These are phyloP conservation scores for Globisporangium middletonii DNA, from an alignment of 352 stramenopile species.

Conservation along the genomic window DNA sequence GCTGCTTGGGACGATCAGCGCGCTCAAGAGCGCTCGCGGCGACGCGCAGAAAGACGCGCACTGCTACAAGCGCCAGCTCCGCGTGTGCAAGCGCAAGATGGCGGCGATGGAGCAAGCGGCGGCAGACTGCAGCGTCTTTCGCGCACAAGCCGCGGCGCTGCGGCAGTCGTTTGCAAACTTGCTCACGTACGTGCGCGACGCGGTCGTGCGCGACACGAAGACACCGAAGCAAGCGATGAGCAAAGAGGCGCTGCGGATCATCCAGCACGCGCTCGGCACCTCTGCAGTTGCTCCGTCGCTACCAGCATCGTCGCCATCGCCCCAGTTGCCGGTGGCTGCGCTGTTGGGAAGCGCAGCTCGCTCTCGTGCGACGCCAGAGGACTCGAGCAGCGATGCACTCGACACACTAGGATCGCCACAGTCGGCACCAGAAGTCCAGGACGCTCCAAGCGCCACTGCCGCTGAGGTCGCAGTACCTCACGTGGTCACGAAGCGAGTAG, in stretches of 20 bases:
- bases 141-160: constrained; percentile 30
- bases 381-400: no score
- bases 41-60: constrained; percentile 51
- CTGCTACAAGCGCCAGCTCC: constrained; percentile 54
- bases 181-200: constrained; percentile 34
- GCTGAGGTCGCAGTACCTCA: not conserved
- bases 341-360: no score
- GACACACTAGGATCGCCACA: not conserved
- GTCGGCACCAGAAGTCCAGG: not conserved
- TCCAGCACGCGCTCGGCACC: constrained; percentile 15
- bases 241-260: constrained; percentile 38
- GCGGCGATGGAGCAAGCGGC: constrained; percentile 20
- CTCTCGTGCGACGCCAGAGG: no score
- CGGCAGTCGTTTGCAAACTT: constrained; percentile 33
- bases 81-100: constrained; percentile 36
- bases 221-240: constrained; percentile 49
- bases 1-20: constrained; percentile 29
- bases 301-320: not conserved
- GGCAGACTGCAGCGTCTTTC: constrained; percentile 35
- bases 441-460: not conserved
- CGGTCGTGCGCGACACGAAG: constrained; percentile 49
- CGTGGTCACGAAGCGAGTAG: constrained; percentile 12
- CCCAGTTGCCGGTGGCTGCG: no score
- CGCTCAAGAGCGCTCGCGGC: constrained; percentile 42
- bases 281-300: not conserved